A percentile compares a stretch with the other conserved stretches of the same genome.
These are phyloP conservation scores for Trypanosoma platydactyli DNA, from an alignment of 208 protist species.

Conservation along the genomic window DNA sequence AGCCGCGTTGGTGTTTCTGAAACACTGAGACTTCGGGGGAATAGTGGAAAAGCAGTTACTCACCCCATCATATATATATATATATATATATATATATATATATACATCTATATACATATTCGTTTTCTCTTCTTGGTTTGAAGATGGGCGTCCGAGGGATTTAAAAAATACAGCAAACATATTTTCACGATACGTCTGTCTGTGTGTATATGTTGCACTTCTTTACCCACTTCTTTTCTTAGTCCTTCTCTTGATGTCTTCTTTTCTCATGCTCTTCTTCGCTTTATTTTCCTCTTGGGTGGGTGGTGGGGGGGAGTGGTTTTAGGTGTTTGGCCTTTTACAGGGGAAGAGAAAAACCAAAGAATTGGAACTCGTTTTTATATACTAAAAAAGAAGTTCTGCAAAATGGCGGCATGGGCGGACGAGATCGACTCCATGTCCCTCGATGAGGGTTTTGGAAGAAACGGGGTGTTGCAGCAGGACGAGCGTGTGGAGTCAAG, in stretches of 20 bases:
- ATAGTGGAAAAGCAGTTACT: not conserved
- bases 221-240: not conserved
- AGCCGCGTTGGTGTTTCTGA: conserved; percentile 42
- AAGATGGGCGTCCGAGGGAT: no score
- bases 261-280: conserved; percentile 9
- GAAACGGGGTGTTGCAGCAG: not conserved
- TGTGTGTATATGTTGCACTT: not conserved
- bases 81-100: no score
- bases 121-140: not conserved
- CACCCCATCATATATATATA: no score
- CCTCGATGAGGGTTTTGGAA: conserved; percentile 12
- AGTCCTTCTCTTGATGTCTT: not conserved
- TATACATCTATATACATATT: not conserved
- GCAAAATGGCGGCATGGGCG: conserved; percentile 40
- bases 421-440: conserved; percentile 51
- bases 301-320: not conserved
- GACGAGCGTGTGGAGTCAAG: conserved; percentile 33
- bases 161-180: not conserved
- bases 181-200: not conserved
- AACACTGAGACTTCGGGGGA: not conserved
- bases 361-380: conserved; percentile 15
- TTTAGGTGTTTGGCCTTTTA: not conserved
- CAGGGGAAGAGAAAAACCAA: conserved; percentile 13
- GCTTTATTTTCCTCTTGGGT: conserved; percentile 11
- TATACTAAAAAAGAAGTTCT: not conserved